These are phyloP conservation scores for Mucor circinelloides DNA, from an alignment of 371 early-diverging fungal genomes.

Conservation along the genomic window DNA sequence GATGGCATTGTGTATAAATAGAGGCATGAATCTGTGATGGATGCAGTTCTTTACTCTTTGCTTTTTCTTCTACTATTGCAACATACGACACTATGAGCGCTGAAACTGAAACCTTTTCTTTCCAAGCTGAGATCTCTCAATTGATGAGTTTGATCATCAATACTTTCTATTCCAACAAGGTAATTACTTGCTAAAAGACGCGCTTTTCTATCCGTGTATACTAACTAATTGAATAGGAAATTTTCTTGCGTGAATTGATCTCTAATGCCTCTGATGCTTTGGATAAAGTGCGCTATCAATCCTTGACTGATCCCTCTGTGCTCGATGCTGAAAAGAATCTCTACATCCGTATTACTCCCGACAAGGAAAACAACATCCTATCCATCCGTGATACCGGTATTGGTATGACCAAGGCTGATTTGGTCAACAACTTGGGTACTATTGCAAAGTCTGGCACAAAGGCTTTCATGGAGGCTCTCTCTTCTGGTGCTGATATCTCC, in stretches of 20 bases:
- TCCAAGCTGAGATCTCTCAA: conserved; percentile 95
- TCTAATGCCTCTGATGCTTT: conserved; percentile 88
- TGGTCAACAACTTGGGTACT: conserved; percentile 83
- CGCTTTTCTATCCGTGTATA: not conserved
- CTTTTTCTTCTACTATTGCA: conserved; percentile 7
- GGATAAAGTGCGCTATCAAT: conserved; percentile 78
- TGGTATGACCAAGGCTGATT: conserved; percentile 88
- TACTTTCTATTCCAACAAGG: conserved; percentile 58
- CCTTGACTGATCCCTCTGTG: conserved; percentile 59
- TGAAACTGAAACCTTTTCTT: conserved; percentile 75
- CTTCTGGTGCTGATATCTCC: conserved; percentile 56
- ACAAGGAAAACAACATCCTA: conserved; percentile 62
- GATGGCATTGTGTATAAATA: not conserved
- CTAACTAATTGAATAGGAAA: conserved; percentile 49
- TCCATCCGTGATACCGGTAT: conserved; percentile 86
- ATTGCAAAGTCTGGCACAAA: conserved; percentile 82
- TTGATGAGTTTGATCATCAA: conserved; percentile 89
- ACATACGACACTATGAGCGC: not conserved
- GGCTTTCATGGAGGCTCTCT: conserved; percentile 54
- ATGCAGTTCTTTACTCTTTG: not conserved
- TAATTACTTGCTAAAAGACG: conserved; percentile 11
- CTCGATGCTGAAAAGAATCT: conserved; percentile 60
- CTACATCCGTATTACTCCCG: conserved; percentile 65
- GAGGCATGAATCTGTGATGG: conserved; percentile 3
- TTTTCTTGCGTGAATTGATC: conserved; percentile 87